Conservation (phyloP, 2,329 filamentous ascomycete species). For the Pseudogymnoascus sp. region DNA sequence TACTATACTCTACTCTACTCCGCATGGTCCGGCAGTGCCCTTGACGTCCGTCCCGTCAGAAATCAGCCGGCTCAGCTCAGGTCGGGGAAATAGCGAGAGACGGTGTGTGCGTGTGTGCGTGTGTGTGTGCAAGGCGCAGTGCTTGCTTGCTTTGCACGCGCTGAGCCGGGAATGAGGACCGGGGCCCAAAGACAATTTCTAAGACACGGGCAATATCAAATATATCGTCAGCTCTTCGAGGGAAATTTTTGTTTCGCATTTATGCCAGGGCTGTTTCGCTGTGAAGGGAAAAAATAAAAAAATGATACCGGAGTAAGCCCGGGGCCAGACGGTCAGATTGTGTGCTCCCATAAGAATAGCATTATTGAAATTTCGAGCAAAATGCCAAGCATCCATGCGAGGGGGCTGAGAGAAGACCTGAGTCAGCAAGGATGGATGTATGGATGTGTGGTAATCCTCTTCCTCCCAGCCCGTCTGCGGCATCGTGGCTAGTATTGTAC, state of each 20-base stretch:
- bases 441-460: background rate
- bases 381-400: background rate
- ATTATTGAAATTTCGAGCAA: background rate
- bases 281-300: background rate
- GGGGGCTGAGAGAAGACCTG: background rate
- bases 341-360: conserved; percentile 1
- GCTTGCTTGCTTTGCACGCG: background rate
- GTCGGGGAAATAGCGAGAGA: background rate
- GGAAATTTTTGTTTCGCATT: background rate
- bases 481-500: background rate
- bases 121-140: background rate
- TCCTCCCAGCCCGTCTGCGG: background rate
- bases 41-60: background rate
- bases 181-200: background rate
- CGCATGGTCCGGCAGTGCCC: background rate
- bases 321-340: background rate
- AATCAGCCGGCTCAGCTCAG: background rate
- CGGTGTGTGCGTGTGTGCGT: background rate
- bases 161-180: background rate
- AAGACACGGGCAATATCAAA: background rate
- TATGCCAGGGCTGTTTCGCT: background rate
- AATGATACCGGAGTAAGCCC: background rate
- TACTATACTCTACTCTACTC: background rate
- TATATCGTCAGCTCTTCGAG: background rate
- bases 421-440: background rate